phyloP scores from a whole-genome alignment of 768 basidiomycete species.

The Amanita fuliginea region DNA sequence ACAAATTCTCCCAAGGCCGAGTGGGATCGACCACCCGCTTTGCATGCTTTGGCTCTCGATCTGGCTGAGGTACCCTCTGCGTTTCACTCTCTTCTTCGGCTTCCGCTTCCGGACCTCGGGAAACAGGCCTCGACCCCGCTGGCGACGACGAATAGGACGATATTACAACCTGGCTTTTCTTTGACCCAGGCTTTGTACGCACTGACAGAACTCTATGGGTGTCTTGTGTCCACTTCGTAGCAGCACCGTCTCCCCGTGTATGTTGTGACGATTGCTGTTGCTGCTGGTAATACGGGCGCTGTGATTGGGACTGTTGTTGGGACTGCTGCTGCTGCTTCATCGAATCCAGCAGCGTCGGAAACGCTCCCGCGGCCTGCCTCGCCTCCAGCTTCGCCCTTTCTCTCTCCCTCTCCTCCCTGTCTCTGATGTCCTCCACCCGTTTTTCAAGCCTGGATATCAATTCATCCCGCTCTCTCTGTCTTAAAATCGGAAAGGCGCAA shows the following conservation, averaged over 20 bases:
- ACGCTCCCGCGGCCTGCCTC: slow-evolving; percentile 43
- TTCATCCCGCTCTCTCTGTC: slow-evolving; percentile 17
- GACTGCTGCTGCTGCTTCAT: background rate
- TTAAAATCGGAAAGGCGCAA: slow-evolving; percentile 32
- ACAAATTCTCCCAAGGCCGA: slow-evolving; percentile 35
- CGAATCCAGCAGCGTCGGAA: slow-evolving; percentile 37
- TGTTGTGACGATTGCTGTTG: background rate
- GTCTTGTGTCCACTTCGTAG: slow-evolving; percentile 10
- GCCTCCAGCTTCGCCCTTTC: slow-evolving; percentile 37
- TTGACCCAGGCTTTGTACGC: slow-evolving; percentile 20
- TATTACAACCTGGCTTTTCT: slow-evolving; percentile 31
- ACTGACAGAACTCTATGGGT: slow-evolving; percentile 54
- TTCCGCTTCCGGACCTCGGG: slow-evolving; percentile 10
- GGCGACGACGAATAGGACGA: slow-evolving; percentile 39
- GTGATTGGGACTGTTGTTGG: background rate
- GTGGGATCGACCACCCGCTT: slow-evolving; percentile 14
- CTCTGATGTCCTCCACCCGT: slow-evolving; percentile 30
- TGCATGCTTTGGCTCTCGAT: slow-evolving; percentile 24
- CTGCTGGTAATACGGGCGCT: too few species aligned
- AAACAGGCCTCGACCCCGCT: slow-evolving; percentile 23
- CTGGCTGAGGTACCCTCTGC: slow-evolving; percentile 29
- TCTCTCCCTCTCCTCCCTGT: slow-evolving; percentile 37
- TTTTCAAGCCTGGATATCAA: slow-evolving; percentile 33
- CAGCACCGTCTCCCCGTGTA: background rate
- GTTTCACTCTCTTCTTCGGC: slow-evolving; percentile 9